phyloP scores from a whole-genome alignment of 1,139 yeast species.

The Debaryomyces sp. region DNA sequence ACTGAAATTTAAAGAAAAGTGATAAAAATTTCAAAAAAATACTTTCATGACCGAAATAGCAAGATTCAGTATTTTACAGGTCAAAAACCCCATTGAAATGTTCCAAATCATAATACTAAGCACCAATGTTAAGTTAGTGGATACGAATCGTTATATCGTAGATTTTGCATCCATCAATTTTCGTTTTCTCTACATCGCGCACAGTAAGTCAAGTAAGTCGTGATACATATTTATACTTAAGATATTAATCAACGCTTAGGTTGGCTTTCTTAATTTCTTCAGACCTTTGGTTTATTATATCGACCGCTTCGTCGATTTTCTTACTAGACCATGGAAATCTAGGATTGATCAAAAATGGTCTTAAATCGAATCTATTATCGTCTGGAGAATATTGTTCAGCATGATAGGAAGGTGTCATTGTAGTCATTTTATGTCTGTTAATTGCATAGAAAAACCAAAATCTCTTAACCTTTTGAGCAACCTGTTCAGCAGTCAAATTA shows the following conservation, averaged over 20 bases:
- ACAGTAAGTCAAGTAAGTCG: not conserved
- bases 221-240: not conserved
- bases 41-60: not conserved
- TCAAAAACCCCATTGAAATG: not conserved
- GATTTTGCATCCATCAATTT: constrained; percentile 2
- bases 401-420: constrained; percentile 93
- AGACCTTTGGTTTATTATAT: constrained; percentile 46
- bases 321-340: constrained; percentile 86
- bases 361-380: constrained; percentile 90
- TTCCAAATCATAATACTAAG: not conserved
- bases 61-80: not conserved
- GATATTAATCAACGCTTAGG: constrained; percentile 31
- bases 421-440: constrained; percentile 96
- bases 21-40: not conserved
- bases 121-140: not conserved
- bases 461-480: constrained; percentile 88
- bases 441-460: constrained; percentile 93
- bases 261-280: constrained; percentile 26
- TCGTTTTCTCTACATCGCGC: not conserved
- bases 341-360: constrained; percentile 94
- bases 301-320: constrained; percentile 82
- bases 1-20: not conserved
- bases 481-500: constrained; percentile 73
- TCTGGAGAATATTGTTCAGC: constrained; percentile 98
- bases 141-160: not conserved